phyloP scores from a whole-genome alignment of 805 yeast genomes.

The Saccharomycopsis microspora region DNA sequence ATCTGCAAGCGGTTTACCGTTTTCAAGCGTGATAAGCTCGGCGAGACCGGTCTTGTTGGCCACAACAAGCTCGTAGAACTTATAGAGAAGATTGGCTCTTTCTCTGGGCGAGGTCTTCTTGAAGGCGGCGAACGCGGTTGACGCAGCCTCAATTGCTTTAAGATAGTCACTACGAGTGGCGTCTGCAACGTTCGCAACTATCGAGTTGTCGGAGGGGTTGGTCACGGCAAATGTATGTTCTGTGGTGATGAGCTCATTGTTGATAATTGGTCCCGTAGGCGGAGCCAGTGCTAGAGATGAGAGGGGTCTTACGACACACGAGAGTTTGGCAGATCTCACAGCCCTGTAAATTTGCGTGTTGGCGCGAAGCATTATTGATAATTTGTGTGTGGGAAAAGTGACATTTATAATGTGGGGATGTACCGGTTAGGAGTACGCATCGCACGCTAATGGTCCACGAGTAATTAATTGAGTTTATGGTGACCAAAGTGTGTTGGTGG shows the following conservation, averaged over 20 bases:
- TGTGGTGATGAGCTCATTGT: conserved; percentile 63
- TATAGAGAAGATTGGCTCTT: conserved; percentile 40
- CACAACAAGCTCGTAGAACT: conserved; percentile 40
- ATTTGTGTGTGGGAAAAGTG: too few relatives aligned
- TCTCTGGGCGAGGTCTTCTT: conserved; percentile 43
- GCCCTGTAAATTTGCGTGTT: too few relatives aligned
- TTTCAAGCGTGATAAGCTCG: conserved; percentile 50
- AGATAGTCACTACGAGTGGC: conserved; percentile 34
- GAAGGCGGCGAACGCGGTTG: conserved; percentile 39
- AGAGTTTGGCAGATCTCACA: too few relatives aligned
- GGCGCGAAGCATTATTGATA: too few relatives aligned
- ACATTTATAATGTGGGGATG: too few relatives aligned
- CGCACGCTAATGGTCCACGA: too few relatives aligned
- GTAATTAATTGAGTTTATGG: too few relatives aligned
- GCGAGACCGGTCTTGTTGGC: conserved; percentile 59
- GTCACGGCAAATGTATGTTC: conserved; percentile 62
- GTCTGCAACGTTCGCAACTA: conserved; percentile 43
- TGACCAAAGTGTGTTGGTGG: too few relatives aligned
- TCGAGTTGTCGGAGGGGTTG: conserved; percentile 58
- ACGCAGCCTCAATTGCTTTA: conserved; percentile 45
- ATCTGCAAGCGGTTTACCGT: conserved; percentile 64
- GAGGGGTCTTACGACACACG: too few relatives aligned
- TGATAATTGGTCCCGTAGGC: conserved; percentile 25
- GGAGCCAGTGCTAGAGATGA: too few relatives aligned
- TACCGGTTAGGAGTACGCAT: too few relatives aligned